Evolutionary conservation across 2,329 filamentous ascomycete species (phyloP), one percentile per base, ranked within the genome.

Genomic region (Stachybotrys chlorohalonatus): DNA sequence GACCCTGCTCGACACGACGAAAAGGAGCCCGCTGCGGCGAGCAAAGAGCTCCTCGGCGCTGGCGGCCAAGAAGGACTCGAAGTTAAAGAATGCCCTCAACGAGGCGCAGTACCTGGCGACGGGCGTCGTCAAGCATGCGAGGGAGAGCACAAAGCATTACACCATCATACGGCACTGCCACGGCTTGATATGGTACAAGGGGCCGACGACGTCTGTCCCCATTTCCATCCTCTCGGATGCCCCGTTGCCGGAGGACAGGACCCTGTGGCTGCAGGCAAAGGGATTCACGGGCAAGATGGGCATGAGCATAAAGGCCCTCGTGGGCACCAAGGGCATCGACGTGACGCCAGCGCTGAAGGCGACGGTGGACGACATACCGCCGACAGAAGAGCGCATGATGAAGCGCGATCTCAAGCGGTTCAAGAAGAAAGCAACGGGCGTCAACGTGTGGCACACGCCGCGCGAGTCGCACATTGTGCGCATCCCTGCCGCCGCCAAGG

Each of bases 221-320:
- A 74, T 90, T 46, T 85, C 84, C 2, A 75, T 89, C 50, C 84
- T 89, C 61, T 79, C 77, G 0, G 80, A 85, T 57, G 68, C 70
- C 2, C 76, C 78, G 0, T 65, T 89, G 0, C 83, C 85, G 0
- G 53, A 69, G 0, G 76, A 79, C 30, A 76, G 86, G 7, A 82
- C 80, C 0, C 65, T 89, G 13, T 89, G 84, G 82, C 70, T 89
- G 31, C 86, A 89, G 69, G 78, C 78, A 56, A 85, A 84, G 59
- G 86, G 86, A 2, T 87, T 76, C 70, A 83, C 82, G 0, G 86
- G 86, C 5, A 84, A 85, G 62, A 77, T 84, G 51, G 86, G 86
- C 16, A 86, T 89, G 80, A 76, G 77, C 7, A 70, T 84, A 31
- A 86, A 86, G 64, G 80, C 84, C 0, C 66, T 88, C 1, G 69